Percentiles rank a stretch among this genome's conserved stretches.
Evolutionary conservation across 2,329 filamentous ascomycete genomes (phyloP).

Genomic region (Domatiomyces catenatus): DNA sequence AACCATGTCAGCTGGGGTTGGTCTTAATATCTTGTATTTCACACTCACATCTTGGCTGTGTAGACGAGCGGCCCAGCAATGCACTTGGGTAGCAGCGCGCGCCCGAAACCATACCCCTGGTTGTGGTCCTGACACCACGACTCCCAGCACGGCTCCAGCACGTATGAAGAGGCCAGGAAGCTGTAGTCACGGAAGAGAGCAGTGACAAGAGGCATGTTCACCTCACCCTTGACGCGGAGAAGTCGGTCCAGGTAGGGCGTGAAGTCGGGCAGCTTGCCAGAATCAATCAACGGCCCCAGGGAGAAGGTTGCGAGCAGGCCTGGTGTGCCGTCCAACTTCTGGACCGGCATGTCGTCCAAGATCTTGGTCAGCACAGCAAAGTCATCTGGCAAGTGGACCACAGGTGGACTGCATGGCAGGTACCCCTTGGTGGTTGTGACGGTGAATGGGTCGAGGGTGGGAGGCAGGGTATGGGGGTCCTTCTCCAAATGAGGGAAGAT

Average conservation of each 20-base stretch:
- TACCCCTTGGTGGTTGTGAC: conserved; percentile 33
- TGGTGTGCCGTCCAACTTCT: conserved; percentile 54
- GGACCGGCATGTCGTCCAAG: conserved; percentile 63
- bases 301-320: conserved; percentile 61
- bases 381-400: conserved; percentile 47
- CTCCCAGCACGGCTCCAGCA: conserved; percentile 82
- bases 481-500: conserved; percentile 31
- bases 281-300: conserved; percentile 59
- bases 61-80: conserved; percentile 70
- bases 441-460: conserved; percentile 32
- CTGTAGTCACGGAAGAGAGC: conserved; percentile 84
- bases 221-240: conserved; percentile 28
- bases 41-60: conserved; percentile 68
- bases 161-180: conserved; percentile 75
- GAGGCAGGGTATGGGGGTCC: conserved; percentile 27
- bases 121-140: conserved; percentile 43
- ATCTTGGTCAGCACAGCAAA: conserved; percentile 60
- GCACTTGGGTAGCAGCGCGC: conserved; percentile 55
- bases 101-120: conserved; percentile 61
- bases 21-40: conserved; percentile 1
- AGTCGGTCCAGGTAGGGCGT: conserved; percentile 58
- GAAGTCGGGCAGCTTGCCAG: conserved; percentile 57
- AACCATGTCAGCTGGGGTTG: conserved; percentile 16
- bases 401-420: conserved; percentile 26
- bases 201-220: conserved; percentile 56